Base-by-base conservation (phyloP, 2,329 filamentous ascomycete genomes). In the Monosporascus sp. region DNA sequence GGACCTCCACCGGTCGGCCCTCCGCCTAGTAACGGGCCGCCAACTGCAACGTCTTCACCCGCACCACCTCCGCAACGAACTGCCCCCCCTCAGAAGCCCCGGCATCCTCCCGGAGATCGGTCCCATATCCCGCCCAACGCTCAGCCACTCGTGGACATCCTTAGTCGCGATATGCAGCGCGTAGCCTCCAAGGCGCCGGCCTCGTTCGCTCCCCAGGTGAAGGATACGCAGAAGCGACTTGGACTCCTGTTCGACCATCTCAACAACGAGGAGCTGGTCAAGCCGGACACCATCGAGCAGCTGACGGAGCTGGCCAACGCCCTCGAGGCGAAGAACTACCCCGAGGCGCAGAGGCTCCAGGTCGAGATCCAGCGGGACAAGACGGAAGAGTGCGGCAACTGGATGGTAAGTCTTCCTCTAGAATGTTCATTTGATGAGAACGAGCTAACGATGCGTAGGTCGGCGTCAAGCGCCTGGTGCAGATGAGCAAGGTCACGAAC, bases 181-280 rank as follows among this genome's bases (percentile, higher is more conserved):
- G 89, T 99, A 52, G 92, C 92, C 55, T 76, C 85, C 34, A 88
- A 90, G 61, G 94, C 94, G 1, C 94, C 94, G 19, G 78, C 87
- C n/a, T 86, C 87, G 17, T 97, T 94, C 74, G 87, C 90, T 58
- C 81, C 86, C 16, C 92, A 97, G 69, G 91, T 99, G 20, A 89
- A 91, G 64, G 94, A 97, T 69, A 94, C 92, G 2, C 90, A 96
- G 69, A 96, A 96, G 74, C 86, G 94, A 27, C 80, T 99, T 55
- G 90, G 89, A 64, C 86, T 97, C 49, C 77, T 99, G n/a, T 97
- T 97, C 69, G 93, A 99, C 67, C 91, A 97, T 70, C 79, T 99
- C 47, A 99, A 97, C 79, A 97, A 97, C 61, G 88, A 92, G 66
- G 92, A 97, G 66, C 77, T 97, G 41, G 78, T 97, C 52, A 89